These are phyloP conservation scores for Amauroascus niger DNA, from an alignment of 2,329 filamentous ascomycete species.

Conservation along the genomic window DNA sequence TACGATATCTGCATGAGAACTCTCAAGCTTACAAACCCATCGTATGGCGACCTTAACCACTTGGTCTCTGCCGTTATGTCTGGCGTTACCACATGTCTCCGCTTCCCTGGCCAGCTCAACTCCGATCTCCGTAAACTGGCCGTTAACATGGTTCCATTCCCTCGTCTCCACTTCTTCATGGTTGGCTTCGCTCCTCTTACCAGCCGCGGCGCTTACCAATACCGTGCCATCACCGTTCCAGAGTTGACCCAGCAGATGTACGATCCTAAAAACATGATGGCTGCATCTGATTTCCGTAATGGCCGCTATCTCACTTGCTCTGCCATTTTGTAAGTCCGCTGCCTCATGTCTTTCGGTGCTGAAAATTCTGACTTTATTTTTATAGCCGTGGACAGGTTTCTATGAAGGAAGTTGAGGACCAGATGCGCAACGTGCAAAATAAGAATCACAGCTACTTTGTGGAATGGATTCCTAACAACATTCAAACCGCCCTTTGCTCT, in stretches of 20 bases:
- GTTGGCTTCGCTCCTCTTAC: constrained; percentile 98
- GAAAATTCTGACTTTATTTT: constrained; percentile 25
- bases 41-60: constrained; percentile 98
- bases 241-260: constrained; percentile 99
- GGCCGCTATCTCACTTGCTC: constrained; percentile 99
- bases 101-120: constrained; percentile 99
- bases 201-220: constrained; percentile 80
- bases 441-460: constrained; percentile 99
- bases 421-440: constrained; percentile 99
- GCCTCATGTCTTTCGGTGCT: neutral
- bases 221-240: constrained; percentile 94
- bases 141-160: constrained; percentile 99
- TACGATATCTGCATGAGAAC: constrained; percentile 99
- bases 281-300: constrained; percentile 98
- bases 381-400: constrained; percentile 90
- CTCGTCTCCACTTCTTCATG: constrained; percentile 99
- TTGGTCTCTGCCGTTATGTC: constrained; percentile 99
- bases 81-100: constrained; percentile 93
- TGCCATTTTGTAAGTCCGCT: constrained; percentile 68
- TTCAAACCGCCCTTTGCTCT: constrained; percentile 97
- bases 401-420: constrained; percentile 99
- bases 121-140: constrained; percentile 98
- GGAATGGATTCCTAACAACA: constrained; percentile 99
- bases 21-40: constrained; percentile 96
- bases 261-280: constrained; percentile 99